phyloP scores from a whole-genome alignment of 1,139 yeast species.

The Blastobotrys arbuscula region DNA sequence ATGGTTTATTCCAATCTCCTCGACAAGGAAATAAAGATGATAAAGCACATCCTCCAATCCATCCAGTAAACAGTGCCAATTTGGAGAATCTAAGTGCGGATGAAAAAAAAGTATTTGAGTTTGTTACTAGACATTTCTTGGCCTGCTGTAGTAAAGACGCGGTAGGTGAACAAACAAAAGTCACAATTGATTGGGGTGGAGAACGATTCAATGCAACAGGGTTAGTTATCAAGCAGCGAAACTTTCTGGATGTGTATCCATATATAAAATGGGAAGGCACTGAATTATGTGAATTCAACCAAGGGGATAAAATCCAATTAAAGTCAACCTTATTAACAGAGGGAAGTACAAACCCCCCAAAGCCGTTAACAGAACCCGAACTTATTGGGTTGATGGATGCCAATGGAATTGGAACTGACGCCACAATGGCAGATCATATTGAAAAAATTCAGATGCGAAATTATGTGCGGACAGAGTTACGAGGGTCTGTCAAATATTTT shows the following conservation, averaged over 20 bases:
- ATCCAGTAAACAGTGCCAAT: constrained; percentile 55
- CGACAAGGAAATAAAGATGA: constrained; percentile 81
- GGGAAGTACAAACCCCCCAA: constrained; percentile 79
- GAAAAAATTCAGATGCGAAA: constrained; percentile 66
- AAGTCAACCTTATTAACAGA: constrained; percentile 53
- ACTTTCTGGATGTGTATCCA: constrained; percentile 73
- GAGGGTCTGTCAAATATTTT: constrained; percentile 30
- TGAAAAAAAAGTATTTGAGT: constrained; percentile 76
- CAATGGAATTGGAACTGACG: constrained; percentile 98
- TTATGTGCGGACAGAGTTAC: constrained; percentile 48
- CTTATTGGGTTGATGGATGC: constrained; percentile 91
- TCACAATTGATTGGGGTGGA: constrained; percentile 67
- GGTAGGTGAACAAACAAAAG: constrained; percentile 61
- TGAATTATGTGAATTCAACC: constrained; percentile 58
- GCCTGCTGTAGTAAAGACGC: constrained; percentile 95
- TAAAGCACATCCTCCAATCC: constrained; percentile 98
- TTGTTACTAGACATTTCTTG: constrained; percentile 75
- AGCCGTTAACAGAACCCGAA: constrained; percentile 84
- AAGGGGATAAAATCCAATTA: constrained; percentile 53
- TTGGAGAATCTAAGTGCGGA: constrained; percentile 37
- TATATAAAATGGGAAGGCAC: constrained; percentile 74
- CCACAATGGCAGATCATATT: constrained; percentile 97
- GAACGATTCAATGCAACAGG: constrained; percentile 72
- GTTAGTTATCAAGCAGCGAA: constrained; percentile 60
- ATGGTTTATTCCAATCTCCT: constrained; percentile 47